phyloP scores from a whole-genome alignment of 768 basidiomycete genomes.

The Tephrocybe sp. region DNA sequence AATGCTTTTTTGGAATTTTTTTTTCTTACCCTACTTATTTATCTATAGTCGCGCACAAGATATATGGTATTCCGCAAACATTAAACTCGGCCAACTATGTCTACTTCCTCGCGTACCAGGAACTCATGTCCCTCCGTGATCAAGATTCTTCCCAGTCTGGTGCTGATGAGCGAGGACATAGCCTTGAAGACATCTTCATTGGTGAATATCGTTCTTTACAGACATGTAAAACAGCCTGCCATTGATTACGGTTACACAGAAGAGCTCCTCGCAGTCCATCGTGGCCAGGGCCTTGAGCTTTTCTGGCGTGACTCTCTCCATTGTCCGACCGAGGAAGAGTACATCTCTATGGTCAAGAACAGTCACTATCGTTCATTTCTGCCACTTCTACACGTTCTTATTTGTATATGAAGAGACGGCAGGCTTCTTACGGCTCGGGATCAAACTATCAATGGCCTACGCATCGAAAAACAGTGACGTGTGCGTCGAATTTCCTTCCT shows the following conservation, averaged over 20 bases:
- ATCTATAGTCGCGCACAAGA: constrained; percentile 81
- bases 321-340: constrained; percentile 95
- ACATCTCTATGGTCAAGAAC: constrained; percentile 94
- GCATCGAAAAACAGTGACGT: constrained; percentile 58
- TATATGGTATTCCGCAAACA: constrained; percentile 95
- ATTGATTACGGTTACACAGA: constrained; percentile 26
- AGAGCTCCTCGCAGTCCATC: constrained; percentile 82
- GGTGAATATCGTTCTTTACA: constrained; percentile 54
- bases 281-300: constrained; percentile 93
- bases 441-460: constrained; percentile 97
- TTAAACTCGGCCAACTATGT: constrained; percentile 98
- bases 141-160: neutral
- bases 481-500: constrained; percentile 43
- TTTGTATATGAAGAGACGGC: constrained; percentile 79
- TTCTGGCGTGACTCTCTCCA: constrained; percentile 93
- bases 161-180: constrained; percentile 26
- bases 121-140: constrained; percentile 65
- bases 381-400: neutral
- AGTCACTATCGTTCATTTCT: constrained; percentile 9
- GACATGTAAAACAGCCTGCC: neutral
- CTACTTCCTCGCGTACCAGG: constrained; percentile 91
- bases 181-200: constrained; percentile 74
- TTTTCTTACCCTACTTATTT: no score
- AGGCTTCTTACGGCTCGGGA: constrained; percentile 85
- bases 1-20: neutral